These are phyloP conservation scores for Fusarium camptoceras DNA, from an alignment of 2,329 filamentous ascomycete species.

Conservation along the genomic window DNA sequence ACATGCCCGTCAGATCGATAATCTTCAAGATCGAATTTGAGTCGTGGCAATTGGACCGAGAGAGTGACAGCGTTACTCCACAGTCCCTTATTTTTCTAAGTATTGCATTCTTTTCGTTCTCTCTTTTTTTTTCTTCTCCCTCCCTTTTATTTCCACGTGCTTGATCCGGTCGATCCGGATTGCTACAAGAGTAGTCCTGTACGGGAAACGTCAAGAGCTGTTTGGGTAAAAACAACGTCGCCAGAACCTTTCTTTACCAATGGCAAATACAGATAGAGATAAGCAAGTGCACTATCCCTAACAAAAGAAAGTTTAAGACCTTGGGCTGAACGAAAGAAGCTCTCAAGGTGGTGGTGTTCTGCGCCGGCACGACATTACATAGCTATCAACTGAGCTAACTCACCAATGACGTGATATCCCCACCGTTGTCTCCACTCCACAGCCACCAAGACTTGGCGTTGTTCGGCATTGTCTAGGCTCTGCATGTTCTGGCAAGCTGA, in stretches of 20 bases:
- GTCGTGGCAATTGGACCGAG: constrained; percentile 20
- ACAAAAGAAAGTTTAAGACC: not conserved
- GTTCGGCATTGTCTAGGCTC: constrained; percentile 21
- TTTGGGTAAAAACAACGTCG: no score
- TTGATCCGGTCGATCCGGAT: not conserved
- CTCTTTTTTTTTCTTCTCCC: not conserved
- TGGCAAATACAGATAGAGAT: not conserved
- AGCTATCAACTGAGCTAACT: constrained; percentile 4
- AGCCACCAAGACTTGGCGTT: constrained; percentile 12
- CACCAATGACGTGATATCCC: constrained; percentile 28
- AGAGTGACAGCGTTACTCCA: not conserved
- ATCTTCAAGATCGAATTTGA: constrained; percentile 37
- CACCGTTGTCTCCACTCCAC: constrained; percentile 17
- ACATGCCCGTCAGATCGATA: constrained; percentile 33
- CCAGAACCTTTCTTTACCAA: not conserved
- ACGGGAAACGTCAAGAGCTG: not conserved
- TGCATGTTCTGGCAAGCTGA: constrained; percentile 3
- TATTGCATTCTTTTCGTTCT: constrained; percentile 1
- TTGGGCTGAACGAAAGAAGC: constrained; percentile 4
- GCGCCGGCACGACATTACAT: not conserved
- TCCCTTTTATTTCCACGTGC: not conserved
- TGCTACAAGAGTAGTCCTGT: not conserved
- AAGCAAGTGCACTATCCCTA: not conserved
- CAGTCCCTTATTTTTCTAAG: not conserved
- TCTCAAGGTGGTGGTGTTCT: not conserved